Percentiles rank a stretch among this genome's conserved stretches.
Conservation (phyloP, 2,329 filamentous ascomycete species). For the Phaeosphaeriaceae sp. region DNA sequence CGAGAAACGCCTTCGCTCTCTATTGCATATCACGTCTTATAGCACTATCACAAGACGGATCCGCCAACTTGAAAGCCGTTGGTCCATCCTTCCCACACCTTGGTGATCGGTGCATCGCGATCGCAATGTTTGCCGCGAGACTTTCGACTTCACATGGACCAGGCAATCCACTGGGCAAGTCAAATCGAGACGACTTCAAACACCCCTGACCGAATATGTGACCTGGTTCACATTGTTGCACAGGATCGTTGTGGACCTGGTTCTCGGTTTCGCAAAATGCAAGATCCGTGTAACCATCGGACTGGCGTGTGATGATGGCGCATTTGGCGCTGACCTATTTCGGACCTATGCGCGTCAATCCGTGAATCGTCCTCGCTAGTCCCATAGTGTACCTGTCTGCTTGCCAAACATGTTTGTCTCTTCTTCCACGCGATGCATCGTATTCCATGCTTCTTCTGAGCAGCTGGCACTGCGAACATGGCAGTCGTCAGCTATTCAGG, state of each 20-base stretch:
- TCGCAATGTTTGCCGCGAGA: neutral
- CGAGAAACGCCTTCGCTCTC: conserved; percentile 1
- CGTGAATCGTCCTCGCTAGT: conserved; percentile 29
- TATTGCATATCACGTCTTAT: neutral
- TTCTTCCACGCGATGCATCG: conserved; percentile 34
- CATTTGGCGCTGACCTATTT: conserved; percentile 38
- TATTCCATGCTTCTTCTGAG: conserved; percentile 25
- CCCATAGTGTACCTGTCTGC: conserved; percentile 16
- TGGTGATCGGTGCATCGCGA: neutral
- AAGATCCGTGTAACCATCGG: conserved; percentile 45
- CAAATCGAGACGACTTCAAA: conserved; percentile 16
- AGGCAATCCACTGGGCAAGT: neutral
- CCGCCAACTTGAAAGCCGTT: neutral
- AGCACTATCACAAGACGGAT: neutral
- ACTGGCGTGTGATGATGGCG: conserved; percentile 35
- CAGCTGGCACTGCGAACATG: conserved; percentile 11
- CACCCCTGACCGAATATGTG: conserved; percentile 14
- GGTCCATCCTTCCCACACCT: neutral
- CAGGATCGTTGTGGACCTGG: conserved; percentile 45
- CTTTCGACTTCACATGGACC: neutral
- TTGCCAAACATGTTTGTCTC: conserved; percentile 36
- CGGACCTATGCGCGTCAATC: conserved; percentile 41
- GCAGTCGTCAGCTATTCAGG: conserved; percentile 20
- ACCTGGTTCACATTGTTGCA: conserved; percentile 33
- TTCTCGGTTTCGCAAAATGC: conserved; percentile 45